A percentile compares a stretch with the other conserved stretches of the same genome.
phyloP scores from a whole-genome alignment of 1,284 basidiomycete genomes.

The Ceratobasidium theobromae region DNA sequence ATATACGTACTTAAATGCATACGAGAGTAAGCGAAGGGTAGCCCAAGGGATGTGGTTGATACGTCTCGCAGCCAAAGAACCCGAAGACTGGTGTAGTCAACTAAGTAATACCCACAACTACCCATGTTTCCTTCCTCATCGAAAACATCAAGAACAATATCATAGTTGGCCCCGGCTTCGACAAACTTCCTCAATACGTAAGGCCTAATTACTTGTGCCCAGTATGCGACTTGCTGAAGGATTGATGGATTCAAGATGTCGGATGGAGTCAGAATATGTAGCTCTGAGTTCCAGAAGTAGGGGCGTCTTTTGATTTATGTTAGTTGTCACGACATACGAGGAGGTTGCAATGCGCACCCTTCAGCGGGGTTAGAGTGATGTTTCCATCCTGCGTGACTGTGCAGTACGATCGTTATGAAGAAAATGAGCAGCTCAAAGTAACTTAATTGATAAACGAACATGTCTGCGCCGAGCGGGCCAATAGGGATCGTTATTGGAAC shows the following conservation, averaged over 20 bases:
- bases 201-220: background rate
- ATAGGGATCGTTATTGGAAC: too few relatives aligned
- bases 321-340: background rate
- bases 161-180: background rate
- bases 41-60: background rate
- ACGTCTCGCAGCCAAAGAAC: conserved; percentile 26
- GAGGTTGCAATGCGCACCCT: background rate
- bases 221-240: conserved; percentile 1
- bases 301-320: too few relatives aligned
- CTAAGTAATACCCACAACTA: conserved; percentile 10
- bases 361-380: conserved; percentile 9
- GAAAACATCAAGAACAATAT: conserved; percentile 2
- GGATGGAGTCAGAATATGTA: conserved; percentile 1
- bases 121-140: background rate
- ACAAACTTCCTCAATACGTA: background rate
- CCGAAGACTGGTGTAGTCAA: background rate
- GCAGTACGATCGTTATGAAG: background rate
- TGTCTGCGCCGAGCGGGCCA: too few relatives aligned
- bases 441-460: too few relatives aligned
- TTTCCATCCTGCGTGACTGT: background rate
- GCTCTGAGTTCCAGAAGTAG: conserved; percentile 3
- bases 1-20: background rate
- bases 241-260: background rate
- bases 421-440: too few relatives aligned
- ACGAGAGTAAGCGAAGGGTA: background rate